These are phyloP conservation scores for Drechslerella stenobrocha DNA, from an alignment of 2,329 filamentous ascomycete species.

Conservation along the genomic window DNA sequence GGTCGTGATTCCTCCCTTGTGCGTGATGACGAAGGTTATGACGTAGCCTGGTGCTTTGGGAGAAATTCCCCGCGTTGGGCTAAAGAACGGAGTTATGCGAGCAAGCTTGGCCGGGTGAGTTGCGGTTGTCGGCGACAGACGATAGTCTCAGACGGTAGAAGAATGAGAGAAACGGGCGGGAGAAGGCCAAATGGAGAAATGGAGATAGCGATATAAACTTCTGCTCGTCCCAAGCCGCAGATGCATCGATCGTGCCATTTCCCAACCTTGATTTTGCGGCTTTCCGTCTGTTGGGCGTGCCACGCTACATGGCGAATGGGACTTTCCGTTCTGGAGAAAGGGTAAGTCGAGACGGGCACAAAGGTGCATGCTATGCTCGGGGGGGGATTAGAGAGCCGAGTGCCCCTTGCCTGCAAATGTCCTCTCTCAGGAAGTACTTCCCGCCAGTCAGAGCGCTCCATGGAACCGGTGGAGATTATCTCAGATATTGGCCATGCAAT, in stretches of 20 bases:
- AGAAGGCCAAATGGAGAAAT: not conserved
- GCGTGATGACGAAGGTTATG: slow-evolving; percentile 42
- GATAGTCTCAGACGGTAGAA: not conserved
- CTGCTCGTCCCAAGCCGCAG: not conserved
- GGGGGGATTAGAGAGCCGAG: too few species aligned
- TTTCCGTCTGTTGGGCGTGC: slow-evolving; percentile 16
- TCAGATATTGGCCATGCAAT: not conserved
- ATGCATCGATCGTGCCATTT: slow-evolving; percentile 38
- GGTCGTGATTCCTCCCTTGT: slow-evolving; percentile 18
- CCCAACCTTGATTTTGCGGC: slow-evolving; percentile 44
- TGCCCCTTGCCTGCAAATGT: slow-evolving; percentile 3
- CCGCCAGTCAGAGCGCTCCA: slow-evolving; percentile 28
- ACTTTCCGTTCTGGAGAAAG: slow-evolving; percentile 8
- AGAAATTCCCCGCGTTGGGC: slow-evolving; percentile 41
- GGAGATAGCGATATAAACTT: slow-evolving; percentile 6
- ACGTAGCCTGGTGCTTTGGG: slow-evolving; percentile 28
- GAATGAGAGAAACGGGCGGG: not conserved
- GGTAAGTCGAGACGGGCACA: slow-evolving; percentile 28
- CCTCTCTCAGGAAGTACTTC: slow-evolving; percentile 33
- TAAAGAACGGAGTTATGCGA: slow-evolving; percentile 7
- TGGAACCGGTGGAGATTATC: not conserved
- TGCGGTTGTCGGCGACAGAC: too few species aligned
- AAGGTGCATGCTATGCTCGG: slow-evolving; percentile 1
- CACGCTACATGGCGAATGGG: slow-evolving; percentile 2
- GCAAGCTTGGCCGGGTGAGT: too few species aligned